Evolutionary conservation across 306 rosid genomes (phyloP).

Genomic region (Pueraria montana): DNA sequence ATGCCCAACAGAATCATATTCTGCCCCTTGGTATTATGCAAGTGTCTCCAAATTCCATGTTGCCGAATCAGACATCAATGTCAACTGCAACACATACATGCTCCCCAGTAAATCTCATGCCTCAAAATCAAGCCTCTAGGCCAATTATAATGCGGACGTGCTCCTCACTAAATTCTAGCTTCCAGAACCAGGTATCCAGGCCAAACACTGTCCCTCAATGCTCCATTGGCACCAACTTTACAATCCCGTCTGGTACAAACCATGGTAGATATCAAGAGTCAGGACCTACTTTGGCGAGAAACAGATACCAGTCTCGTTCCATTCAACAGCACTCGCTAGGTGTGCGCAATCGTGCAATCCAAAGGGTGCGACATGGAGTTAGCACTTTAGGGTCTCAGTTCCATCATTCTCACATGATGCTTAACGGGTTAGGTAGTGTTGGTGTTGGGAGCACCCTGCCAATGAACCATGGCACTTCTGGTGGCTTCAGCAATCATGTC

Average conservation of each 20-base stretch:
- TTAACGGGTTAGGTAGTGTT: slow-evolving; percentile 42
- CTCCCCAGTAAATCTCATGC: slow-evolving; percentile 34
- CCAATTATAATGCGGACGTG: slow-evolving; percentile 7
- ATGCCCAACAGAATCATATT: slow-evolving; percentile 42
- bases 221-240: slow-evolving; percentile 20
- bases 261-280: slow-evolving; percentile 49
- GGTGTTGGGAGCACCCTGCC: slow-evolving; percentile 40
- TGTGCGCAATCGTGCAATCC: slow-evolving; percentile 46
- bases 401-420: slow-evolving; percentile 5
- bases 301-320: slow-evolving; percentile 42
- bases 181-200: slow-evolving; percentile 47
- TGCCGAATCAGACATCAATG: slow-evolving; percentile 41
- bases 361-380: slow-evolving; percentile 43
- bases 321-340: slow-evolving; percentile 49
- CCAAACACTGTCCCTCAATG: slow-evolving; percentile 37
- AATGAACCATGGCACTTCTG: slow-evolving; percentile 36
- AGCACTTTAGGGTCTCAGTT: slow-evolving; percentile 32
- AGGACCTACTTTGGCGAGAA: slow-evolving; percentile 38
- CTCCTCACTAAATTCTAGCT: slow-evolving; percentile 31
- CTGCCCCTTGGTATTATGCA: slow-evolving; percentile 25
- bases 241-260: slow-evolving; percentile 43
- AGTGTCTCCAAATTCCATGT: slow-evolving; percentile 47
- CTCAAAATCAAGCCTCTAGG: slow-evolving; percentile 45
- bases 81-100: no score
- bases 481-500: slow-evolving; percentile 37